phyloP scores from a whole-genome alignment of 1,284 basidiomycete species.

The Naganishia cerealis region DNA sequence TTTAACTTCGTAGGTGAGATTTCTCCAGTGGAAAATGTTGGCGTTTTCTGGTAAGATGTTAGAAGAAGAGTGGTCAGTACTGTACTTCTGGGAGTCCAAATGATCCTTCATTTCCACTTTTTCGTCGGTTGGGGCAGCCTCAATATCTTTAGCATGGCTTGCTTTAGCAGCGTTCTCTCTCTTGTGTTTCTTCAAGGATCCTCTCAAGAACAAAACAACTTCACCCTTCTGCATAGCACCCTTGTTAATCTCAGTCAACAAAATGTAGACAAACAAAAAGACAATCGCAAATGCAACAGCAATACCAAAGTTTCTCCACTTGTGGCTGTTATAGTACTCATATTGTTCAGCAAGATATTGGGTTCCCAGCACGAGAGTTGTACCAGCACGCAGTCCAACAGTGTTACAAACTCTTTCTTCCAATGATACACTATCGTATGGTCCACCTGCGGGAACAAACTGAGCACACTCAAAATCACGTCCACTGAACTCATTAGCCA shows the following conservation, averaged over 20 bases:
- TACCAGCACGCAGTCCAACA: slow-evolving; percentile 52
- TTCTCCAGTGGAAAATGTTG: slow-evolving; percentile 54
- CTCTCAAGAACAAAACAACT: slow-evolving; percentile 27
- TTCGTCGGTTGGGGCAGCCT: too few species aligned
- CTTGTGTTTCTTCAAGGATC: neutral
- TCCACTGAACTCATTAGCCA: slow-evolving; percentile 57
- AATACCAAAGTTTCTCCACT: slow-evolving; percentile 62
- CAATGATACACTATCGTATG: slow-evolving; percentile 49
- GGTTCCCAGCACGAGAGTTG: slow-evolving; percentile 54
- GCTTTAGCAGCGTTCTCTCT: too few species aligned
- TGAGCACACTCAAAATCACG: slow-evolving; percentile 47
- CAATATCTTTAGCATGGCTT: too few species aligned
- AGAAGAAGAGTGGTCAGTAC: neutral
- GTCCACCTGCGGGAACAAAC: slow-evolving; percentile 44
- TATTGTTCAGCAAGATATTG: slow-evolving; percentile 63
- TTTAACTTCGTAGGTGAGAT: slow-evolving; percentile 56
- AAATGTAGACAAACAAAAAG: slow-evolving; percentile 58
- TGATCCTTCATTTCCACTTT: slow-evolving; percentile 1
- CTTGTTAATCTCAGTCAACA: slow-evolving; percentile 58
- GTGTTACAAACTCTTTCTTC: slow-evolving; percentile 52
- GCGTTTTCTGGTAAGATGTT: too few species aligned
- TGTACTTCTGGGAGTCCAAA: slow-evolving; percentile 5
- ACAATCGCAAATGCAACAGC: slow-evolving; percentile 59
- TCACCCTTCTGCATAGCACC: slow-evolving; percentile 57
- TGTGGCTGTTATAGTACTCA: slow-evolving; percentile 62